Evolutionary conservation across 768 basidiomycete species (phyloP).

Genomic region (Termitomyces sp.): DNA sequence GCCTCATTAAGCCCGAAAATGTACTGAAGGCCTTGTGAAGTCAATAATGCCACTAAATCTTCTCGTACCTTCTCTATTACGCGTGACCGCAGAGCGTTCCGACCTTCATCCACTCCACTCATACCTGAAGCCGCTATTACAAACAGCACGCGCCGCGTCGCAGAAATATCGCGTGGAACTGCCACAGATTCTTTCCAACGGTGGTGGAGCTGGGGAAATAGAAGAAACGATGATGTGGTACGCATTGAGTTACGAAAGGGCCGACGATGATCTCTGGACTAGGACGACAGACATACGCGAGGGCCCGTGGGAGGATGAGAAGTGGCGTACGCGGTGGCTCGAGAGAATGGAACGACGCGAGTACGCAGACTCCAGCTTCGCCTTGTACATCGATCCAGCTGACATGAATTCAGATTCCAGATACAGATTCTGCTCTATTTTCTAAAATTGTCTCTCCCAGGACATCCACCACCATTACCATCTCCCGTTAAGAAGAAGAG

Average conservation of each 20-base stretch:
- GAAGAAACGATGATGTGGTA: slow-evolving; percentile 82
- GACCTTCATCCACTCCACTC: slow-evolving; percentile 51
- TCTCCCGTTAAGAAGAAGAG: slow-evolving; percentile 24
- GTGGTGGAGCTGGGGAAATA: slow-evolving; percentile 54
- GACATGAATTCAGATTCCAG: slow-evolving; percentile 44
- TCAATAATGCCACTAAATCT: slow-evolving; percentile 65
- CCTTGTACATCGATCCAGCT: background rate
- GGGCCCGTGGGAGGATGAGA: slow-evolving; percentile 43
- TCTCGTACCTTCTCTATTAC: slow-evolving; percentile 51
- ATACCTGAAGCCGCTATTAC: slow-evolving; percentile 56
- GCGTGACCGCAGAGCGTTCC: slow-evolving; percentile 35
- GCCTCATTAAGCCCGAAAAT: background rate
- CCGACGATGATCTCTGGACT: slow-evolving; percentile 24
- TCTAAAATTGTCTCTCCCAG: slow-evolving; percentile 59
- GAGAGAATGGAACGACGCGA: slow-evolving; percentile 67
- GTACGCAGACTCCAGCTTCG: slow-evolving; percentile 27
- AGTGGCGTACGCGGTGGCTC: slow-evolving; percentile 53
- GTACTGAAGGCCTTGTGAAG: slow-evolving; percentile 27
- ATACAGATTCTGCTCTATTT: slow-evolving; percentile 72
- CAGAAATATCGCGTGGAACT: slow-evolving; percentile 67
- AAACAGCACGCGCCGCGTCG: slow-evolving; percentile 47
- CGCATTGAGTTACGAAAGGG: slow-evolving; percentile 57
- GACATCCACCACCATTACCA: slow-evolving; percentile 26
- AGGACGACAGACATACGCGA: slow-evolving; percentile 19
- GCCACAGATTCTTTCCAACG: slow-evolving; percentile 50